Evolutionary conservation across 306 rosid species (phyloP), one percentile per base, ranked within the genome.

Genomic region (Trifolium repens): DNA sequence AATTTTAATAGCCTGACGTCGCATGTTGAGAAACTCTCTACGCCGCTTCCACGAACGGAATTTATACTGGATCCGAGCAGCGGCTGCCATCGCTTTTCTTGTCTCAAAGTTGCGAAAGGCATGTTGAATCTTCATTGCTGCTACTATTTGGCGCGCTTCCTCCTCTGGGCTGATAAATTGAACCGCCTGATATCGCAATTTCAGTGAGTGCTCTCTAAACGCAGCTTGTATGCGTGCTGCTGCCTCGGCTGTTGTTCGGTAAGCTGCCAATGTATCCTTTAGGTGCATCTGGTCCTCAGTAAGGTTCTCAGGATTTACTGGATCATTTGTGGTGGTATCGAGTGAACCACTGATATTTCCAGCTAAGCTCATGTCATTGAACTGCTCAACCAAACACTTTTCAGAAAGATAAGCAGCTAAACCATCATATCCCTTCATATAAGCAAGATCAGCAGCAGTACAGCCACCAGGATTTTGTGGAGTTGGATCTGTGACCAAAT

Each of bases 71-170:
- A 96, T 96, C 52, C 75, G 98, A 67, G 85, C 92, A 78, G 96
- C 98, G 53, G 99, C 99, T 67, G 76, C 71, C 72, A 84, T 80
- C 78, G 24, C 78, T 76, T 81, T 92, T 62, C 57, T 83, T 4
- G 84, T 40, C 79, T 86, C 92, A 64, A 26, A 88, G 66, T 83
- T 86, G 78, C 92, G 96, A 72, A 82, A 96, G 76, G 98, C 99
- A 88, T 96, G 99, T 62, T 96, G 99, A 84, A 96, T 96, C 85
- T 79, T 92, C 99, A 96, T 73, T 84, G 99, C 99, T 46, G 99
- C 98, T 77, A 96, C 71, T 47, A 96, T 96, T 52, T 63, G 61
- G 24, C 88, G 96, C 52, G 98, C 98, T 86, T 96, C 93, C 60
- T 35, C 88, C 89, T 92, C 98, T 0, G 97, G 89, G 69, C 6